Conservation (phyloP, 306 rosid genomes). For the barrel medic (Medicago truncatula) region MtrunA17r5.0-ANR NC_053049.1:25027501-25028000, state of each 20-base stretch:
- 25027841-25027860: constrained; percentile 70
- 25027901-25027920: neutral
- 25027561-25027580: constrained; percentile 80
- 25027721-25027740: neutral
- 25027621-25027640: neutral
- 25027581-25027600: constrained; percentile 15
- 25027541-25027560: constrained; percentile 73
- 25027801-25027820: constrained; percentile 98
- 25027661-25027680: constrained; percentile 1
- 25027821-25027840: constrained; percentile 96
- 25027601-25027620: neutral
- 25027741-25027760: constrained; percentile 9
- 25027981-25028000: neutral
- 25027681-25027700: neutral
- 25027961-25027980: constrained; percentile 16
- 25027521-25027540: constrained; percentile 77
- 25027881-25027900: neutral
- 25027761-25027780: neutral
- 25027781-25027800: constrained; percentile 97
- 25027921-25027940: neutral
- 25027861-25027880: neutral
- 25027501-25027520: constrained; percentile 98
- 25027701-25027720: constrained; percentile 14
- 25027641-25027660: neutral
- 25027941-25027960: neutral